These are phyloP conservation scores for Harringtonia lauricola DNA, from an alignment of 2,329 filamentous ascomycete genomes.

Conservation along the genomic window DNA sequence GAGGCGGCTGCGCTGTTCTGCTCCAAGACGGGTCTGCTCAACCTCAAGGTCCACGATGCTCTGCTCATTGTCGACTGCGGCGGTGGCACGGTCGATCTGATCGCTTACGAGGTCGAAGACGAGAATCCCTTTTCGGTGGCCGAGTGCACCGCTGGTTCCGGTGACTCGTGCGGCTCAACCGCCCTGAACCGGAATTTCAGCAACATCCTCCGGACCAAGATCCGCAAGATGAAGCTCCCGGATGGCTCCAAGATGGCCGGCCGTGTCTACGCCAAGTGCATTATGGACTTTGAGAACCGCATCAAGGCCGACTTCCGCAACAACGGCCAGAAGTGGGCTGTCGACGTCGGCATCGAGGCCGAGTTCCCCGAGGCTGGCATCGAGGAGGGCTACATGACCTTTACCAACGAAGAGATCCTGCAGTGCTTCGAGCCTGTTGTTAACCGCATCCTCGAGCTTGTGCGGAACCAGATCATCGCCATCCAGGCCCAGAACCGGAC, in stretches of 20 bases:
- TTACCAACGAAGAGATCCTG: constrained; percentile 97
- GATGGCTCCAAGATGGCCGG: constrained; percentile 96
- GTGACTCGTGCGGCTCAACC: constrained; percentile 96
- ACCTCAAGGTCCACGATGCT: constrained; percentile 97
- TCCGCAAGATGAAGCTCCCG: constrained; percentile 97
- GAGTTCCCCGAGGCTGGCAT: constrained; percentile 97
- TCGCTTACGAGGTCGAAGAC: constrained; percentile 97
- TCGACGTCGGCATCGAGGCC: constrained; percentile 96
- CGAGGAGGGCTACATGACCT: constrained; percentile 99
- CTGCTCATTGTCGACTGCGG: constrained; percentile 96
- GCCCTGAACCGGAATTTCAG: constrained; percentile 96
- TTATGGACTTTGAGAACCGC: constrained; percentile 99
- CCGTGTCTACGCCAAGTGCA: constrained; percentile 96
- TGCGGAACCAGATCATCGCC: constrained; percentile 96
- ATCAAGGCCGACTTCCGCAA: constrained; percentile 99
- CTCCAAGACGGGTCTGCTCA: constrained; percentile 89
- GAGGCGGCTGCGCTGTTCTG: constrained; percentile 97
- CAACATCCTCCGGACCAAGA: constrained; percentile 95
- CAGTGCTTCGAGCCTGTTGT: constrained; percentile 99
- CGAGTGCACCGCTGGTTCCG: constrained; percentile 93
- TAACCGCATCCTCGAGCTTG: constrained; percentile 90
- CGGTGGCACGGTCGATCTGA: constrained; percentile 96
- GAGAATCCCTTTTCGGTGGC: constrained; percentile 94
- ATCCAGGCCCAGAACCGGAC: constrained; percentile 94
- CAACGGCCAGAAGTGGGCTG: constrained; percentile 98